phyloP scores from a whole-genome alignment of 495 filamentous ascomycete species.

The Aspergillus affinis region DNA sequence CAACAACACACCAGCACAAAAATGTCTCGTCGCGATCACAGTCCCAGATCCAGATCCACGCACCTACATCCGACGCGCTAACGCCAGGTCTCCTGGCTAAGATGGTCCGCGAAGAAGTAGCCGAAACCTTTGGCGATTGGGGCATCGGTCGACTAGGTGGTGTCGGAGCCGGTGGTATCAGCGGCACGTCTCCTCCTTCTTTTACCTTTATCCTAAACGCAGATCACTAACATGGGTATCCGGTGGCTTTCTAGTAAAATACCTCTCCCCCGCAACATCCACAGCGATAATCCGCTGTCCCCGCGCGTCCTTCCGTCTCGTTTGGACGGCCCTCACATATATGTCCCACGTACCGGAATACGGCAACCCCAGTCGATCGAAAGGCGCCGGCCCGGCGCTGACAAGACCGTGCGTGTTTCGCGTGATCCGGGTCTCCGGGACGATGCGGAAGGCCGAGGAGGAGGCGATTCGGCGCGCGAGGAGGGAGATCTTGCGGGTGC shows the following conservation, averaged over 20 bases:
- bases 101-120: slow-evolving; percentile 66
- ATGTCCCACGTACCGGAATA: slow-evolving; percentile 65
- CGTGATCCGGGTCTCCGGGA: slow-evolving; percentile 90
- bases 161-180: slow-evolving; percentile 59
- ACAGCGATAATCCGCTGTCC: slow-evolving; percentile 85
- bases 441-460: slow-evolving; percentile 88
- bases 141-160: slow-evolving; percentile 63
- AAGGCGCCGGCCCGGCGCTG: slow-evolving; percentile 39
- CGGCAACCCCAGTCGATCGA: slow-evolving; percentile 11
- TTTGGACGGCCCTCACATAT: slow-evolving; percentile 86
- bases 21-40: slow-evolving; percentile 9
- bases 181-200: slow-evolving; percentile 46
- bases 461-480: slow-evolving; percentile 78
- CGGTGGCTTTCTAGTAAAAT: slow-evolving; percentile 66
- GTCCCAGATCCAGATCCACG: slow-evolving; percentile 65
- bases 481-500: slow-evolving; percentile 63
- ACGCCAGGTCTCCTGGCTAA: slow-evolving; percentile 61
- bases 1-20: slow-evolving; percentile 11
- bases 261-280: slow-evolving; percentile 86
- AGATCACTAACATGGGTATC: slow-evolving; percentile 6
- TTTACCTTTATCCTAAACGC: no score
- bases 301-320: slow-evolving; percentile 74
- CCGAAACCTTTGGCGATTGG: slow-evolving; percentile 84
- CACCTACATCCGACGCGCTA: slow-evolving; percentile 68
- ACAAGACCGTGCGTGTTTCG: slow-evolving; percentile 67